Conservation (phyloP, 208 protist genomes). For the Leishmania major region DNA sequence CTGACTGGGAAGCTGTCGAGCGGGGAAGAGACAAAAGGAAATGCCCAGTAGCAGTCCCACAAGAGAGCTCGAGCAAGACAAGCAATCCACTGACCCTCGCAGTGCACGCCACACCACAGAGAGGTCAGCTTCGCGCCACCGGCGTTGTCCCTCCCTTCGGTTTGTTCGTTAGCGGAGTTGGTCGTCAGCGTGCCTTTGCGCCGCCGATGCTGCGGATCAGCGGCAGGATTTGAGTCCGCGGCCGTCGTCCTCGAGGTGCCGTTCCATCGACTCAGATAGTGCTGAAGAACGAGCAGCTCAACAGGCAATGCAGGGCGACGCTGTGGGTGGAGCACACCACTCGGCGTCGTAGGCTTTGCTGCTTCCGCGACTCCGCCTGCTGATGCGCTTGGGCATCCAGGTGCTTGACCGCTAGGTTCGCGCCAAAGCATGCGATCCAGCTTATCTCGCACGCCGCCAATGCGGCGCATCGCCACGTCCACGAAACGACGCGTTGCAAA, state of each 20-base stretch:
- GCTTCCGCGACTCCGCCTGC: background rate
- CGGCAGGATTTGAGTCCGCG: background rate
- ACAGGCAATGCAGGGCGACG: conserved; percentile 31
- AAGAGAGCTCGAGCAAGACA: conserved; percentile 62
- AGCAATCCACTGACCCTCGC: conserved; percentile 78
- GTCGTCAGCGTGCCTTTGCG: background rate
- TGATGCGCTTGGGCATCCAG: no score
- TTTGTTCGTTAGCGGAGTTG: background rate
- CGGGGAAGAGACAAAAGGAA: conserved; percentile 1
- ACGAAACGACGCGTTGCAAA: conserved; percentile 28
- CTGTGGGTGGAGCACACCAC: background rate
- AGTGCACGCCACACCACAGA: conserved; percentile 69
- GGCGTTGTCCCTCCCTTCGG: background rate
- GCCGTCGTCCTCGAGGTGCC: background rate
- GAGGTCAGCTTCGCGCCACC: background rate
- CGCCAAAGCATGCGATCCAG: conserved; percentile 50
- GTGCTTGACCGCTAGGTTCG: conserved; percentile 17
- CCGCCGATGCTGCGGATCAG: background rate
- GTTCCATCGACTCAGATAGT: conserved; percentile 37
- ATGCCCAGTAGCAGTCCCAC: conserved; percentile 53
- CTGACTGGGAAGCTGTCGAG: background rate
- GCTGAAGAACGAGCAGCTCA: conserved; percentile 55
- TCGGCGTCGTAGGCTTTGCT: background rate
- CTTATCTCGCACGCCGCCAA: conserved; percentile 36
- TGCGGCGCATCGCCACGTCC: conserved; percentile 14